Percentiles rank a stretch among this genome's conserved stretches.
These are phyloP conservation scores for Heritiera littoralis DNA, from an alignment of 345 rosid genomes.

Conservation along the genomic window DNA sequence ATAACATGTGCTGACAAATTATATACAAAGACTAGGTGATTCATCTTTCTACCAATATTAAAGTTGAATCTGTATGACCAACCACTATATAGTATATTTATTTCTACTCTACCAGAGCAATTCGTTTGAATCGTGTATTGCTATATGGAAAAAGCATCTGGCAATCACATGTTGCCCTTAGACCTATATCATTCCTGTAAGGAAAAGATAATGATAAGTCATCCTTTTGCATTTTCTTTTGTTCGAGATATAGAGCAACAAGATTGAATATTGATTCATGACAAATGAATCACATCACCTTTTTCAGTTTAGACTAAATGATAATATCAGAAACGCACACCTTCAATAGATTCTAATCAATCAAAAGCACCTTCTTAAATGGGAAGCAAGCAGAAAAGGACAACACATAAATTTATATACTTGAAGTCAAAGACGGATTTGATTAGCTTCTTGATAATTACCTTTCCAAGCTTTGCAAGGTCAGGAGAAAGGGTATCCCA, in stretches of 20 bases:
- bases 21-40: background rate
- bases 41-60: background rate
- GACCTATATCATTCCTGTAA: background rate
- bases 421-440: background rate
- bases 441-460: constrained; percentile 25
- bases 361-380: background rate
- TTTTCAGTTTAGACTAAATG: background rate
- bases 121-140: background rate
- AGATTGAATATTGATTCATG: background rate
- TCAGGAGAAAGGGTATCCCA: constrained; percentile 55
- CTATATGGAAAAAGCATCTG: background rate
- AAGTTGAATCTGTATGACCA: background rate
- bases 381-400: constrained; percentile 3
- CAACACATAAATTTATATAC: background rate
- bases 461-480: constrained; percentile 76
- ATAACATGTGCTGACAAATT: background rate
- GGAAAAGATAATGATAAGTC: background rate
- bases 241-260: background rate
- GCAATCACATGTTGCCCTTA: background rate
- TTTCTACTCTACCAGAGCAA: background rate
- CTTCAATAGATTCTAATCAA: background rate
- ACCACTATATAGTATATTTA: too few species aligned
- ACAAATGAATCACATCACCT: background rate
- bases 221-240: background rate
- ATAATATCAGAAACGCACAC: background rate